Percentiles rank a stretch among this genome's conserved stretches.
phyloP scores from a whole-genome alignment of 169 alveolate genomes.

The Cryptosporidium ubiquitum region DNA sequence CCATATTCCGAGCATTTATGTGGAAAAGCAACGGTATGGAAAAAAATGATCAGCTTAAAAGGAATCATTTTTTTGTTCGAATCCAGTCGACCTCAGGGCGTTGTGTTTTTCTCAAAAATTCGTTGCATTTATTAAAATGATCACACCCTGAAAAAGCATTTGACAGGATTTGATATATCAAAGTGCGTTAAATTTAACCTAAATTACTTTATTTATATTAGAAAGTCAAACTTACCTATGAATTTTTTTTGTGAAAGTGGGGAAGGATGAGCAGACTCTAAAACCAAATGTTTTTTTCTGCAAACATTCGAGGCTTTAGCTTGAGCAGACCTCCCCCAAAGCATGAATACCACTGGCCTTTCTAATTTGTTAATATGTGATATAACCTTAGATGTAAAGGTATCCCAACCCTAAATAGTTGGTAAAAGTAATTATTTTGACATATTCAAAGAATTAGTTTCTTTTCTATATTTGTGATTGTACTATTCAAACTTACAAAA shows the following conservation, averaged over 20 bases:
- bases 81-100: slow-evolving; percentile 60
- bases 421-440: slow-evolving; percentile 60
- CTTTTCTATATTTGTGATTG: not conserved
- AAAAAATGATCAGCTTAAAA: not conserved
- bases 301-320: slow-evolving; percentile 86
- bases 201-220: not conserved
- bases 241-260: slow-evolving; percentile 89
- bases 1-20: not conserved
- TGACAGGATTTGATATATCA: not conserved
- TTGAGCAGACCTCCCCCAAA: slow-evolving; percentile 92
- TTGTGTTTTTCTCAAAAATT: slow-evolving; percentile 75
- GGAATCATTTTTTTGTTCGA: not conserved
- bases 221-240: slow-evolving; percentile 12
- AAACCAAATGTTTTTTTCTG: slow-evolving; percentile 87
- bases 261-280: slow-evolving; percentile 98
- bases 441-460: not conserved
- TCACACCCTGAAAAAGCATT: slow-evolving; percentile 80
- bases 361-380: slow-evolving; percentile 84
- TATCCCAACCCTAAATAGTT: slow-evolving; percentile 90
- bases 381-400: slow-evolving; percentile 90
- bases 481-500: slow-evolving; percentile 73
- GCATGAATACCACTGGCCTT: slow-evolving; percentile 88
- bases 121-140: slow-evolving; percentile 87
- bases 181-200: not conserved
- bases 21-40: not conserved